Base-by-base conservation (phyloP, 345 rosid species). In the Balakata baccata region DNA sequence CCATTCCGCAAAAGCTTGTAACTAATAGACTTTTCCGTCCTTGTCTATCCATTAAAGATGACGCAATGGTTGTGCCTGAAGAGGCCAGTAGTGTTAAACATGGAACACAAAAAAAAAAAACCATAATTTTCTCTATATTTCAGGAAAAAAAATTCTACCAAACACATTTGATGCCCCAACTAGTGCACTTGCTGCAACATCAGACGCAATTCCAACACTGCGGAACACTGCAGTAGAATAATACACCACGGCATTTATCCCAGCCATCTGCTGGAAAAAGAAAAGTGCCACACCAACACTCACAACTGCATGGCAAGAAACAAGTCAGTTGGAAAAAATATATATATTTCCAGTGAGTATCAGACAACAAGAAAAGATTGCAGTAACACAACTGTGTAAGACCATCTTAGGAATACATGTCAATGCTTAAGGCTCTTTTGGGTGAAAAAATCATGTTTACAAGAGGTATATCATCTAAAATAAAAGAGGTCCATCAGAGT, bases 151-250 rank as follows among this genome's bases (percentile, higher is more conserved):
- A 8, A 66, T 39, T 80, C 69, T 75, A 95, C 98, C 99, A 74
- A 95, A 83, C 81, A 95, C 98, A 71, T 95, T 95, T 77, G 99
- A 84, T 67, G 97, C 97, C 76, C 98, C 98, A 78, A 95, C 99
- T 53, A 95, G 91, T 78, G 98, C 99, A 86, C 99, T 95, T 50
- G 99, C 97, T 76, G 99, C 96, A 65, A 95, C 96, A 84, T 95
- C 97, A 73, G 99, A 95, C 75, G 82, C 83, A 75, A 95, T 84
- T 63, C 99, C 98, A 69, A 89, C 98, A 60, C 90, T 87, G 46
- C 96, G 96, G 70, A 96, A 96, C 74, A 96, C 98, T 11, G 98
- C 80, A 61, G 98, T 93, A 18, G 99, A 96, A 86, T 96, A 96
- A 78, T 93, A 96, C 18, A 96, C 98, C 66, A 96, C 99, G 46